These are phyloP conservation scores for Xylaria palmicola DNA, from an alignment of 495 filamentous ascomycete genomes.

Conservation along the genomic window DNA sequence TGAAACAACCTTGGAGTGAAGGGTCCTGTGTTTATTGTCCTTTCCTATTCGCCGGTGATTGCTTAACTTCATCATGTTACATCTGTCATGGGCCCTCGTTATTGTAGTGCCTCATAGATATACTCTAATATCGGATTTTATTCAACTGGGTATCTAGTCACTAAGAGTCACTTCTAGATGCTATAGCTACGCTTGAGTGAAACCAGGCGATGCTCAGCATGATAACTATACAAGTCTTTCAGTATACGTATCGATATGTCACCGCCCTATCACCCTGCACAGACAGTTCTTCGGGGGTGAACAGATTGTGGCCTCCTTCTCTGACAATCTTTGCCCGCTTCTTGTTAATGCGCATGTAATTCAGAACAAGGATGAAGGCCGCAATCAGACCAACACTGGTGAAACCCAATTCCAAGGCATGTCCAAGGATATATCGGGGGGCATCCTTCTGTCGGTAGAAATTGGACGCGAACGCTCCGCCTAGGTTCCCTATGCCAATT, in stretches of 20 bases:
- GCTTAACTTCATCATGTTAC: too few relatives aligned
- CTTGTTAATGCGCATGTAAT: slow-evolving; percentile 62
- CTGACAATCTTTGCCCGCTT: slow-evolving; percentile 48
- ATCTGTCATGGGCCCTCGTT: too few relatives aligned
- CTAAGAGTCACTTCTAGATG: too few relatives aligned
- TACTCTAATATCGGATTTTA: too few relatives aligned
- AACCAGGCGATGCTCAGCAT: background rate
- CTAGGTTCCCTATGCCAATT: slow-evolving; percentile 72
- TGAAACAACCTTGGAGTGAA: too few relatives aligned
- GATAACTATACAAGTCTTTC: background rate
- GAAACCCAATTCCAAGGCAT: slow-evolving; percentile 68
- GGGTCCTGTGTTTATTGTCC: too few relatives aligned
- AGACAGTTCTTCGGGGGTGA: slow-evolving; percentile 55
- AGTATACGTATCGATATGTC: slow-evolving; percentile 60
- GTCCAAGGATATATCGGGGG: slow-evolving; percentile 66
- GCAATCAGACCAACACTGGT: slow-evolving; percentile 62
- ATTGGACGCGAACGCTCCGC: slow-evolving; percentile 72
- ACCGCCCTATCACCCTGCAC: slow-evolving; percentile 62
- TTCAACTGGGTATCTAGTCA: too few relatives aligned
- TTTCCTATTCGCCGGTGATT: too few relatives aligned
- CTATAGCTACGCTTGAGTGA: background rate
- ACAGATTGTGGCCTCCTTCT: slow-evolving; percentile 44
- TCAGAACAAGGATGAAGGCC: slow-evolving; percentile 49
- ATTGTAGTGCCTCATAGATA: too few relatives aligned
- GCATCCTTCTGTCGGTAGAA: slow-evolving; percentile 68